Evolutionary conservation across 257 asterid genomes (phyloP).

Genomic region (Fraxinus americana): DNA sequence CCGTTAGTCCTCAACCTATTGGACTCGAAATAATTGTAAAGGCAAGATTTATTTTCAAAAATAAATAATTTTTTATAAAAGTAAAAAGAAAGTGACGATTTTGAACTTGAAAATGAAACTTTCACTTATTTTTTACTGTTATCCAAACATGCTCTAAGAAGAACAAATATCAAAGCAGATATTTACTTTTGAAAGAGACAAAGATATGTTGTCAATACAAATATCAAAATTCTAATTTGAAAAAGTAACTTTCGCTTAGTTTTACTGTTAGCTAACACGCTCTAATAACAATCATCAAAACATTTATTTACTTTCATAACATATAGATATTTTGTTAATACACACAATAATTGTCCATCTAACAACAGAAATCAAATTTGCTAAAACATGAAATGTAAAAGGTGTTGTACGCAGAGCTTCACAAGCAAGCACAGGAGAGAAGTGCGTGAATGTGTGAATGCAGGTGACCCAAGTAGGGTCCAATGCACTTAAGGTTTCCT

Average conservation of each 20-base stretch:
- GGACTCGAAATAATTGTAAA: no score
- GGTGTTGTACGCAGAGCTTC: neutral
- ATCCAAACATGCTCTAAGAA: neutral
- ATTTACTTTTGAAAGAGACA: neutral
- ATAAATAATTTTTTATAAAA: no score
- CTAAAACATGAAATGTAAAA: neutral
- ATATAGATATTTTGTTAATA: neutral
- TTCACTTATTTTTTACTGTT: neutral
- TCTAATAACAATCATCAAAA: neutral
- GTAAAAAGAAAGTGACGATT: no score
- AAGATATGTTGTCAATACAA: neutral
- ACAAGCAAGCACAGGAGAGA: neutral
- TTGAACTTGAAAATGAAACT: no score
- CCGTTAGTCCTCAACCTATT: neutral
- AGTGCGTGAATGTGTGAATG: neutral
- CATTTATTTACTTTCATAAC: neutral
- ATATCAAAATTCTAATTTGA: no score
- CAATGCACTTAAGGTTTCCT: neutral
- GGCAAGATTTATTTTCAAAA: no score
- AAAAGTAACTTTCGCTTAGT: neutral
- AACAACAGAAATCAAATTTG: neutral
- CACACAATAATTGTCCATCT: neutral
- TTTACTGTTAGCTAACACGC: neutral
- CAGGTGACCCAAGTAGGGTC: neutral
- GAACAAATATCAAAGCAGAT: neutral